These are phyloP conservation scores for Solanum hybrid DNA, from an alignment of 305 asterid species.

Conservation along the genomic window DNA sequence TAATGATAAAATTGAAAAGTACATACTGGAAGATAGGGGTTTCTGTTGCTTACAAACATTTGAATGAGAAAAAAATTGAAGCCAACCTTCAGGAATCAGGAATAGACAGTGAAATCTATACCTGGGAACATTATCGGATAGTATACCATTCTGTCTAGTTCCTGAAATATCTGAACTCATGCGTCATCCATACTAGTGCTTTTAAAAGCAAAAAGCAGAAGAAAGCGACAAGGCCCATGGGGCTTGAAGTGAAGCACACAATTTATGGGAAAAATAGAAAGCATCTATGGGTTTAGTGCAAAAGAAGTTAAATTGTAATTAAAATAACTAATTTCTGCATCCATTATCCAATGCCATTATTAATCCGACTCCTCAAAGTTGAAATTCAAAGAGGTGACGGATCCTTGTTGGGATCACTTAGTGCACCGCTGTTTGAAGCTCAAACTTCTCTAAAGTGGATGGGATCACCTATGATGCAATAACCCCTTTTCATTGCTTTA, in stretches of 20 bases:
- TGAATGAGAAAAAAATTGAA: not conserved
- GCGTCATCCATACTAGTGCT: not conserved
- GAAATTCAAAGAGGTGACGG: not conserved
- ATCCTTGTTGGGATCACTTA: not conserved
- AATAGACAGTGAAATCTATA: not conserved
- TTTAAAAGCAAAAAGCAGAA: not conserved
- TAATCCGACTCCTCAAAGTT: not conserved
- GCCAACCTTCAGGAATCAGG: not conserved
- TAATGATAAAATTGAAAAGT: not conserved
- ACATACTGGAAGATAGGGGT: not conserved
- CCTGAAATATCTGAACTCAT: not conserved
- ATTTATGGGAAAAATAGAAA: not conserved
- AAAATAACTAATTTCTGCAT: not conserved
- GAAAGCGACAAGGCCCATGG: not conserved
- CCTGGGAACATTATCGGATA: not conserved
- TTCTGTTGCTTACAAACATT: not conserved
- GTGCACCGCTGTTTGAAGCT: not conserved
- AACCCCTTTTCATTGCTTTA: not conserved
- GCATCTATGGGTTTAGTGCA: not conserved
- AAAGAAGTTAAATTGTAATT: not conserved
- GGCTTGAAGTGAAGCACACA: not conserved
- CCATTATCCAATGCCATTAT: not conserved
- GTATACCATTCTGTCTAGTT: not conserved
- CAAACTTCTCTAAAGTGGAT: not conserved
- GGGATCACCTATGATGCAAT: not conserved